Base-by-base conservation (phyloP, 441 rosid genomes). In the Viola pubescens region DNA sequence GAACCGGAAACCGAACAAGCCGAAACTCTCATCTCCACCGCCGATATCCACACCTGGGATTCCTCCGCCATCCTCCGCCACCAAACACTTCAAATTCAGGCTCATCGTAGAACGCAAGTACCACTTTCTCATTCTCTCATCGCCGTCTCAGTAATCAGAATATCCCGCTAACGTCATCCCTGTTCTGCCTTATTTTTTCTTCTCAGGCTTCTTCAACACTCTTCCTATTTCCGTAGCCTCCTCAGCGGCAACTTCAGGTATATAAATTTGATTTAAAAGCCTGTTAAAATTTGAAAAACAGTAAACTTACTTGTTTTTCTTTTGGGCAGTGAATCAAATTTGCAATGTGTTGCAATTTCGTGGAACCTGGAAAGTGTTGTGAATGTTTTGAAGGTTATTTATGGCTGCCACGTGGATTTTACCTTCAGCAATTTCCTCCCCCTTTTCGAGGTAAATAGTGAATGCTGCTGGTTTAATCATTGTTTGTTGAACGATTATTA, bases 211-310 rank as follows among this genome's bases (percentile, higher is more conserved):
- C 58, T 73, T 41, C 75, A 82, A 55, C 73, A 73, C 45, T 89
- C 92, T 38, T 75, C 88, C 0, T 89, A 82, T 66, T 87, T 89
- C 65, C 77, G 60, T 51, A 83, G 82, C 52, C 87, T 89, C 51
- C 76, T 89, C 40, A 43, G 82, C 12, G 90, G 92, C 69, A 79
- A 82, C 78, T 89, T 89, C 68, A 78, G 87, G 97, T 83, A 56
- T 26, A 26, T 26, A 43, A 43, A 46, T 8, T 46, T 46, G 4
- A 9, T 9, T 12, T 9, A 12, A 3, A 9, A 46, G n/a, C 4
- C 9, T 7, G 11, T 9, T 46, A 4, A 46, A 46, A 9, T 46
- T 26, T 26, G 34, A 26, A 26, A 26, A 26, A 2, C 34, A 26
- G 34, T 26, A 26, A 26, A 9, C 50, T 57, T 19, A 1, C 37